Evolutionary conservation across 441 rosid genomes (phyloP), one percentile per base, ranked within the genome.

Genomic region (Macaranga tanarius): DNA sequence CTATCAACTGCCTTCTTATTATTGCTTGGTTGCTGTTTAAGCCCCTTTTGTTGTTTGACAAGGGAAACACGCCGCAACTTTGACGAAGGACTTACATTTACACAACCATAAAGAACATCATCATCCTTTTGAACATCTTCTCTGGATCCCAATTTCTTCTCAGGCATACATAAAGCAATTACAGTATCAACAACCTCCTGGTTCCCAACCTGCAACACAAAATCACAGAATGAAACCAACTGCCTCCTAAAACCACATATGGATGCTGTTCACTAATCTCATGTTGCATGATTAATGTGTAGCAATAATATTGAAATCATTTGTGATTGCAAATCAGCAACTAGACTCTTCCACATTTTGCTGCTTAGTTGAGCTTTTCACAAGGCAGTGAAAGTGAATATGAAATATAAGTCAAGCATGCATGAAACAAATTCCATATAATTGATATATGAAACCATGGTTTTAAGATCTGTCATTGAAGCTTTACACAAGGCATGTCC

Each of bases 181-280:
- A 93, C 86, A 1, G 75, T 79, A 73, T 90, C 90, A 67, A 91
- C 76, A 12, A 89, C 95, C 80, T 93, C 96, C 77, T 93, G 97
- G 74, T 86, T 82, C 70, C 89, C 83, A 73, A 91, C 92, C 90
- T 87, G 76, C 22, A 62, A 61, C 62, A 48, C 5, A 16, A 61
- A 51, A 45, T 55, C 47, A 64, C 11, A 64, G 11, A 40, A 61
- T 28, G n/a, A 65, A 62, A 13, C 68, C 74, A 65, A 75, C 38
- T 70, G 60, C 47, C 66, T 15, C 57, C n/a, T 31, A 20, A 74
- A 48, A 50, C 42, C 5, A 59, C 25, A 59, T 13, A 34, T 12
- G 9, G 25, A 26, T 45, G 16, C 52, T 40, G 52, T 22, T 57
- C 11, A 28, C 28, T 11, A 52, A 67, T 38, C 20, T 70, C 55